Percentiles rank a stretch among this genome's conserved stretches.
Evolutionary conservation across 768 basidiomycete genomes (phyloP).

Genomic region (Phanerochaete carnosa): DNA sequence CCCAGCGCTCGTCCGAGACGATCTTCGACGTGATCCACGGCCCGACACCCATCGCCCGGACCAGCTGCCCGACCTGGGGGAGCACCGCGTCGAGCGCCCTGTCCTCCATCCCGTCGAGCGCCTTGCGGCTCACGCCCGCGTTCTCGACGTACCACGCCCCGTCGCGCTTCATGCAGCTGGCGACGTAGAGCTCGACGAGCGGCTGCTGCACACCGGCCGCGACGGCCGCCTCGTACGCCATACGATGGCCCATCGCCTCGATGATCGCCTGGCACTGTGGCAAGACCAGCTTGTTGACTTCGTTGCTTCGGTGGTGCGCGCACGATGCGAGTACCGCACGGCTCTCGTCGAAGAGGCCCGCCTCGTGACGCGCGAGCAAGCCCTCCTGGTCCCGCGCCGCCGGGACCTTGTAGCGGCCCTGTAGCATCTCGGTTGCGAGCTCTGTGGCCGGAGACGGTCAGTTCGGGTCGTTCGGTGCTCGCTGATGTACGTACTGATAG

Average conservation of each 20-base stretch:
- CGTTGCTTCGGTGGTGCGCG: slow-evolving; percentile 44
- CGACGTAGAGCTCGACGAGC: slow-evolving; percentile 27
- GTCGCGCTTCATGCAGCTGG: slow-evolving; percentile 24
- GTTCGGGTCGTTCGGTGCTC: neutral
- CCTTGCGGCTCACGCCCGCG: slow-evolving; percentile 43
- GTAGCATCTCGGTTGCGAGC: slow-evolving; percentile 57
- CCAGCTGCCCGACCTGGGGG: slow-evolving; percentile 14
- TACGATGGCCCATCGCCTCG: slow-evolving; percentile 30
- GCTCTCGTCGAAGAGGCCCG: slow-evolving; percentile 30
- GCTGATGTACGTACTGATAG: slow-evolving; percentile 32
- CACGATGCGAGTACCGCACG: slow-evolving; percentile 10
- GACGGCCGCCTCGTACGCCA: slow-evolving; percentile 33
- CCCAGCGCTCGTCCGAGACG: slow-evolving; percentile 26
- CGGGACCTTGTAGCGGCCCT: slow-evolving; percentile 50
- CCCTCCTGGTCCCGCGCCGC: slow-evolving; percentile 40
- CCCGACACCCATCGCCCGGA: slow-evolving; percentile 22
- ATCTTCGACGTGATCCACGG: slow-evolving; percentile 26
- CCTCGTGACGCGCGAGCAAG: slow-evolving; percentile 49
- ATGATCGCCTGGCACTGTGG: slow-evolving; percentile 19
- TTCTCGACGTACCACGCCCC: slow-evolving; percentile 34
- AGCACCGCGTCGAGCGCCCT: slow-evolving; percentile 22
- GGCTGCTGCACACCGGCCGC: slow-evolving; percentile 21
- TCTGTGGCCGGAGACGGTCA: slow-evolving; percentile 28
- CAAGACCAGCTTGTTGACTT: slow-evolving; percentile 43
- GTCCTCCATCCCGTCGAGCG: slow-evolving; percentile 32